Conservation (phyloP, 1,284 basidiomycete genomes). For the Anthracocystis panici-leucophaei region DNA sequence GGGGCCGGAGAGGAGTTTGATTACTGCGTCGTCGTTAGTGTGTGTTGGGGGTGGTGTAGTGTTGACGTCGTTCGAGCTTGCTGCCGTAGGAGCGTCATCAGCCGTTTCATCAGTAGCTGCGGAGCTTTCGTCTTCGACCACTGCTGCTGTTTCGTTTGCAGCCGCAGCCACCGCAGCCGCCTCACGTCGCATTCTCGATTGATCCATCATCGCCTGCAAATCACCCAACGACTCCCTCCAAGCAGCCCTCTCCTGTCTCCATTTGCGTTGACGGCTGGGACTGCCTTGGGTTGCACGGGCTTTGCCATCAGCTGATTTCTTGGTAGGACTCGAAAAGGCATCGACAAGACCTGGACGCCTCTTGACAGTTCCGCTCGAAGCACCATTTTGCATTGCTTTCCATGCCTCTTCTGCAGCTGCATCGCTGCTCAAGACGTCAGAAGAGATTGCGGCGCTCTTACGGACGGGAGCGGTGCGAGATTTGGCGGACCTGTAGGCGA, state of each 20-base stretch:
- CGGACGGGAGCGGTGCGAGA: conserved; percentile 39
- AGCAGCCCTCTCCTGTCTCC: conserved; percentile 40
- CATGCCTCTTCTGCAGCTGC: conserved; percentile 31
- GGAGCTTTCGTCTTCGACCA: not conserved
- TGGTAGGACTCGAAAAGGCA: conserved; percentile 45
- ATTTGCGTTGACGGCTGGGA: conserved; percentile 34
- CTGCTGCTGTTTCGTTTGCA: not conserved
- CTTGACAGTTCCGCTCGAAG: conserved; percentile 6
- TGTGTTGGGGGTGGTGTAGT: not conserved
- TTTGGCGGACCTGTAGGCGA: conserved; percentile 41
- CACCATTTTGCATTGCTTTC: conserved; percentile 28
- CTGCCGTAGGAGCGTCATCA: not conserved
- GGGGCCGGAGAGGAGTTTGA: conserved; percentile 32
- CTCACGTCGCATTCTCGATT: conserved; percentile 26
- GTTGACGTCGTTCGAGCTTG: not conserved
- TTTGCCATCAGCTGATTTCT: conserved; percentile 9
- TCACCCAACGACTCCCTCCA: conserved; percentile 47
- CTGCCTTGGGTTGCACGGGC: not conserved
- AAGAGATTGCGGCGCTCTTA: conserved; percentile 16
- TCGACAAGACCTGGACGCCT: conserved; percentile 40
- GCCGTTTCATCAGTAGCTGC: not conserved
- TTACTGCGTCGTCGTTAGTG: conserved; percentile 16
- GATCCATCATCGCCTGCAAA: conserved; percentile 46
- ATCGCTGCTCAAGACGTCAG: conserved; percentile 13
- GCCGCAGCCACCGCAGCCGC: conserved; percentile 12